A percentile compares a stretch with the other conserved stretches of the same genome.
Evolutionary conservation across 1,284 basidiomycete species (phyloP).

Genomic region (Coniferiporia sulphurascens): DNA sequence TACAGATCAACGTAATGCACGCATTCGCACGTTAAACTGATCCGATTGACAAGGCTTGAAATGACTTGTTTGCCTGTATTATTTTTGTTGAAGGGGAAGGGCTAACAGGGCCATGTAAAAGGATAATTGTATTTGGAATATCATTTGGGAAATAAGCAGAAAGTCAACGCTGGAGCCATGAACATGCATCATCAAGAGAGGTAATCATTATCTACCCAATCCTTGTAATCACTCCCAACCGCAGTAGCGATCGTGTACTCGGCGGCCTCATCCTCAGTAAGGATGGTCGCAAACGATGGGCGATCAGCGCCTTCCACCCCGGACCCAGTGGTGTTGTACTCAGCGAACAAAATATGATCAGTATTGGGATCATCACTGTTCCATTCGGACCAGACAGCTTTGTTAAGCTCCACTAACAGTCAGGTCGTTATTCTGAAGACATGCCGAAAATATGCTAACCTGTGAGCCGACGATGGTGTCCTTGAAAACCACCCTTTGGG

Average conservation of each 20-base stretch:
- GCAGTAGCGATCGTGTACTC: constrained; percentile 38
- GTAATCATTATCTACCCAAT: constrained; percentile 43
- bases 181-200: constrained; percentile 19
- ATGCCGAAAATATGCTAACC: constrained; percentile 20
- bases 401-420: constrained; percentile 28
- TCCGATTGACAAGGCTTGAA: background rate
- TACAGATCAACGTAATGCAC: background rate
- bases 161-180: too few species aligned
- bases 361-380: constrained; percentile 34
- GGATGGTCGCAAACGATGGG: constrained; percentile 37
- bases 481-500: constrained; percentile 23
- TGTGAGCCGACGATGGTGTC: constrained; percentile 9
- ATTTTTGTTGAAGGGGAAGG: background rate
- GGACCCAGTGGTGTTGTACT: constrained; percentile 40
- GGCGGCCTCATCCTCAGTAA: constrained; percentile 33
- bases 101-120: too few species aligned
- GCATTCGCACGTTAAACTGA: background rate
- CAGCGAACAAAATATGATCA: constrained; percentile 41
- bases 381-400: constrained; percentile 46
- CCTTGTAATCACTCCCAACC: constrained; percentile 38
- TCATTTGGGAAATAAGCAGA: too few species aligned
- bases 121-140: too few species aligned
- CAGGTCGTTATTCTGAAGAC: background rate
- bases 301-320: constrained; percentile 33
- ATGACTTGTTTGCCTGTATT: background rate